Evolutionary conservation across 2,329 filamentous ascomycete genomes (phyloP).

Genomic region (Alternaria infectoria): DNA sequence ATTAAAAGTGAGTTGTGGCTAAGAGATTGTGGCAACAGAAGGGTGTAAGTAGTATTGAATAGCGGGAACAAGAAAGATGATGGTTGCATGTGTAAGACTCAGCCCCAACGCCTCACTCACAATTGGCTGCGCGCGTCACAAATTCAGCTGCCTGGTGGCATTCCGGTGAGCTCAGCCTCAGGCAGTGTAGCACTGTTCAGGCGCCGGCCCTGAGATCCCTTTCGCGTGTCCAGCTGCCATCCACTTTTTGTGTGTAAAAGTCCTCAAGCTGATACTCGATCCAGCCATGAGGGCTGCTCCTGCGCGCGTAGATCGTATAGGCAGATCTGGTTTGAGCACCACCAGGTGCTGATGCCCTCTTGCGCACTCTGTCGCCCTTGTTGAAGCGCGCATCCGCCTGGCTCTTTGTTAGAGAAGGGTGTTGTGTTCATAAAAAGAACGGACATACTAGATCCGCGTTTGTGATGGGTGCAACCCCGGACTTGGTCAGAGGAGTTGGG

Average conservation of each 20-base stretch:
- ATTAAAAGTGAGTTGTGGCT: slow-evolving; percentile 33
- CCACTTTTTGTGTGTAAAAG: slow-evolving; percentile 8
- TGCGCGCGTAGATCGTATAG: slow-evolving; percentile 24
- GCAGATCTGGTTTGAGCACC: slow-evolving; percentile 29
- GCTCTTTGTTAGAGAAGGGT: neutral
- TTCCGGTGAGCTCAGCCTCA: slow-evolving; percentile 34
- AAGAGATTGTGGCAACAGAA: slow-evolving; percentile 32
- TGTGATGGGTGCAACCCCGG: slow-evolving; percentile 27
- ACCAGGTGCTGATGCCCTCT: slow-evolving; percentile 21
- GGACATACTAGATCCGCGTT: slow-evolving; percentile 23
- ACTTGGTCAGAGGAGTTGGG: slow-evolving; percentile 30
- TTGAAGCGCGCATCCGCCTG: slow-evolving; percentile 32
- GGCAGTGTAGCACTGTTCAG: slow-evolving; percentile 15
- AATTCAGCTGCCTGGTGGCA: slow-evolving; percentile 15
- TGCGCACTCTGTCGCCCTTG: slow-evolving; percentile 35
- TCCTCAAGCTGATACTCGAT: slow-evolving; percentile 40
- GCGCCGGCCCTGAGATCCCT: slow-evolving; percentile 27
- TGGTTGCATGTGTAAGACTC: slow-evolving; percentile 16
- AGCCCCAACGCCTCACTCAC: slow-evolving; percentile 23
- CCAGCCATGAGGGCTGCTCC: slow-evolving; percentile 16
- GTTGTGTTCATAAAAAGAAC: neutral
- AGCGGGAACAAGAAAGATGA: slow-evolving; percentile 8
- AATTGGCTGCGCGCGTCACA: slow-evolving; percentile 13
- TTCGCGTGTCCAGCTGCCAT: slow-evolving; percentile 39
- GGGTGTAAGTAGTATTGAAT: slow-evolving; percentile 30